Base-by-base conservation (phyloP, 148 eudicot species). In the Selenicereus undatus region DNA sequence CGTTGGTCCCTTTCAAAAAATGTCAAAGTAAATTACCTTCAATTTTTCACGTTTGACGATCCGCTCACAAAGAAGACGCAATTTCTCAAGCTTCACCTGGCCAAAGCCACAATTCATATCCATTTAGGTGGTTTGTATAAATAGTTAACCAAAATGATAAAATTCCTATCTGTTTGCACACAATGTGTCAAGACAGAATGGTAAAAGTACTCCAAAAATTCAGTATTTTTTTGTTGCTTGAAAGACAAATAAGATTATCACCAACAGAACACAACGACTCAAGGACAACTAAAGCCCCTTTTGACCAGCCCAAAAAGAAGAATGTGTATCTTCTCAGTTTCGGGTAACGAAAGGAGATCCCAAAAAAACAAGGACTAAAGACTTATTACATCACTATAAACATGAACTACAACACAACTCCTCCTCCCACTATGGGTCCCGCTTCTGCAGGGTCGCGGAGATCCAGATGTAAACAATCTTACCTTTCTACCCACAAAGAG, bases 61-160 rank as follows among this genome's bases (percentile, higher is more conserved):
- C 84, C 99, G 90, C 82, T 96, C 99, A 39, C 99, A 96, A 54
- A 96, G 87, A 80, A 96, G 98, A 18, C 99, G 95, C 68, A 96
- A 82, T 69, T 93, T 90, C 91, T 96, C 99, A 82, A 96, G 84
- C 88, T 96, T 98, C 82, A 96, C 99, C 99, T 96, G 88, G 74
- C 75, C 32, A 83, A 80, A 50, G 70, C 17, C 69, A 39, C 82
- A 75, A 68, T 22, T n/a, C 43, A 80, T 9, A 27, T 16, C 35
- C 45, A 16, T 36, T 77, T 65, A 75, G 26, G 22, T 36, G 30
- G 11, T 16, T 24, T 75, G 52, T 17, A 45, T 65, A 50, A 29
- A 73, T 4, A n/a, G 51, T 29, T 26, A 52, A n/a, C 35, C 9
- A 45, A 27, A 50, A 50, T 1, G 5, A 52, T 18, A 8, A 52